Percentiles rank a stretch among this genome's conserved stretches.
Evolutionary conservation across 2,329 filamentous ascomycete genomes (phyloP).

Genomic region (Fusarium neocosmosporiellum): DNA sequence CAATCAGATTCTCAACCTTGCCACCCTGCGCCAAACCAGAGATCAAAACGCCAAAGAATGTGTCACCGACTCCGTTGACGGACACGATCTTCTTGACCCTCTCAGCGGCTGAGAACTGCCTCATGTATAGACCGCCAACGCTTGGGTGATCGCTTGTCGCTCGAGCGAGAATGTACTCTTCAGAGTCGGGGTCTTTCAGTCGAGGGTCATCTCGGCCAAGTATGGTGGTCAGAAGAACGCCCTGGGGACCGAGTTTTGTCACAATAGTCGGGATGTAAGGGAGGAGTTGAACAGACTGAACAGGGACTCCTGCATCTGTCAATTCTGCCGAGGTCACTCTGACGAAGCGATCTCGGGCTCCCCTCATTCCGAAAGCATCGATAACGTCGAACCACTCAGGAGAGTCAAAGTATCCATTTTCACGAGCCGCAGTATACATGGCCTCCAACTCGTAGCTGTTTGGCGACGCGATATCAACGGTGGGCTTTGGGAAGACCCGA

Average conservation of each 20-base stretch:
- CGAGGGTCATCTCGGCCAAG: conserved; percentile 75
- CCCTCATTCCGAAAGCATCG: conserved; percentile 80
- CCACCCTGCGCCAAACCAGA: conserved; percentile 76
- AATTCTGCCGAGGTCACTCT: conserved; percentile 73
- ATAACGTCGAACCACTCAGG: conserved; percentile 83
- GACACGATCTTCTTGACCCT: conserved; percentile 79
- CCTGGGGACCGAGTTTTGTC: conserved; percentile 82
- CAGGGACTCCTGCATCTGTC: conserved; percentile 83
- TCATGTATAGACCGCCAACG: conserved; percentile 86
- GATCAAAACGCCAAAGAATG: conserved; percentile 87
- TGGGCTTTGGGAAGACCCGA: conserved; percentile 67
- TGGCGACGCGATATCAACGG: conserved; percentile 82
- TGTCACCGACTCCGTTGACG: conserved; percentile 95
- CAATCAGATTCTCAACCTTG: conserved; percentile 71
- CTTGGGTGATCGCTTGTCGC: conserved; percentile 62
- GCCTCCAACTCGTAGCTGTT: conserved; percentile 84
- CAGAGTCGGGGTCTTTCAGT: conserved; percentile 69
- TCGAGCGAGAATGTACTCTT: conserved; percentile 78
- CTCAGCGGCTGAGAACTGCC: conserved; percentile 74
- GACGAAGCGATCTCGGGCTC: conserved; percentile 78
- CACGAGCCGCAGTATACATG: conserved; percentile 79
- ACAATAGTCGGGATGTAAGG: conserved; percentile 89
- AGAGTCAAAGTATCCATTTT: conserved; percentile 74
- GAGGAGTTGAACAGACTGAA: conserved; percentile 84
- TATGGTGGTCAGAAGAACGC: conserved; percentile 80